A percentile compares a stretch with the other conserved stretches of the same genome.
Evolutionary conservation across 1,284 basidiomycete genomes (phyloP).

Genomic region (Agroathelia rolfsii): DNA sequence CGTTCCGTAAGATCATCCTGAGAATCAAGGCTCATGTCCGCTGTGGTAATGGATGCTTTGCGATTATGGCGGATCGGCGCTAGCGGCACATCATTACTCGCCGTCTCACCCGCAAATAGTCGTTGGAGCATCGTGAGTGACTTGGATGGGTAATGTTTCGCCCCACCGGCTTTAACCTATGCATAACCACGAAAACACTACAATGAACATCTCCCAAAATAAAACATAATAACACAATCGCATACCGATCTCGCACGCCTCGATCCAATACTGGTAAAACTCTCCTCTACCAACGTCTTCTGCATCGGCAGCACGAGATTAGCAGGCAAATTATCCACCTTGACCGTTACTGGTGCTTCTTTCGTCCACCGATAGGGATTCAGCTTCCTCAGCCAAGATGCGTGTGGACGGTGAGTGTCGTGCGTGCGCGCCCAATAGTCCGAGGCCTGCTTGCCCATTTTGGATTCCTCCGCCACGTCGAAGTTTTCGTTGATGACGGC

Average conservation of each 20-base stretch:
- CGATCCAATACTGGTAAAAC: slow-evolving; percentile 28
- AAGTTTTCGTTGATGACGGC: slow-evolving; percentile 99
- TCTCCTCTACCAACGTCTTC: slow-evolving; percentile 60
- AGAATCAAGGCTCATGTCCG: too few species aligned
- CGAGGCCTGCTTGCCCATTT: slow-evolving; percentile 74
- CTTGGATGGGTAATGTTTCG: slow-evolving; percentile 41
- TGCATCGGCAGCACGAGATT: slow-evolving; percentile 70
- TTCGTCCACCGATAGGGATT: slow-evolving; percentile 86
- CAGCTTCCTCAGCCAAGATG: slow-evolving; percentile 65
- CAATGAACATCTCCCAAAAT: slow-evolving; percentile 1
- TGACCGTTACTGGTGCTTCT: slow-evolving; percentile 64
- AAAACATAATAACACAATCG: too few species aligned
- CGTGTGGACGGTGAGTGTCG: slow-evolving; percentile 37
- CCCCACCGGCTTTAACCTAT: slow-evolving; percentile 15
- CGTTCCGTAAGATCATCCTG: slow-evolving; percentile 59
- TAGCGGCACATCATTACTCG: slow-evolving; percentile 51
- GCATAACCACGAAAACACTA: not conserved
- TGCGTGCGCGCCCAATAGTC: slow-evolving; percentile 53
- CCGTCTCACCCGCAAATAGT: slow-evolving; percentile 56
- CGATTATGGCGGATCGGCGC: slow-evolving; percentile 39
- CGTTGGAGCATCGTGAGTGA: slow-evolving; percentile 53
- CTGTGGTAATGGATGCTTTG: slow-evolving; percentile 29
- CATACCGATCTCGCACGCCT: slow-evolving; percentile 20
- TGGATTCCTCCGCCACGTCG: slow-evolving; percentile 84
- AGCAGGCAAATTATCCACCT: slow-evolving; percentile 61